Evolutionary conservation across 768 basidiomycete genomes (phyloP).

Genomic region (Suillus lakei): DNA sequence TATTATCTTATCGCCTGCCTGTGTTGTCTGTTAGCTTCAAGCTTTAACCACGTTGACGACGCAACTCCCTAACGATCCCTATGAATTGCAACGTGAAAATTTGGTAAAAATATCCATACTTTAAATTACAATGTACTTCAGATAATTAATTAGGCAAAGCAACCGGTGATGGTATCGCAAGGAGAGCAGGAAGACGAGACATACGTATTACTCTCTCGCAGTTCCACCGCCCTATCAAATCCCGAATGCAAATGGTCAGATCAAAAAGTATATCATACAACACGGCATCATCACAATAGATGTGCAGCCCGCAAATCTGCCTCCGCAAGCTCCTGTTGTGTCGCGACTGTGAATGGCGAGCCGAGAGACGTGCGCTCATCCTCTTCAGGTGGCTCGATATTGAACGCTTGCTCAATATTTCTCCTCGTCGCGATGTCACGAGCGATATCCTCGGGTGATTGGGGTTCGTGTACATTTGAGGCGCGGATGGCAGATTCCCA

Average conservation of each 20-base stretch:
- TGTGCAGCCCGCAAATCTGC: conserved; percentile 58
- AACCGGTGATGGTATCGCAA: conserved; percentile 4
- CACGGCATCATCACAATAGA: conserved; percentile 42
- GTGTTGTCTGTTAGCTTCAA: neutral
- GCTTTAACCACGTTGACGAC: neutral
- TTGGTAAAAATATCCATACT: neutral
- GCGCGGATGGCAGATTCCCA: conserved; percentile 78
- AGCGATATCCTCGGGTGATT: conserved; percentile 48
- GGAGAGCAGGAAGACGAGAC: neutral
- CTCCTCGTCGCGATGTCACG: conserved; percentile 55
- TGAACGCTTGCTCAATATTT: conserved; percentile 57
- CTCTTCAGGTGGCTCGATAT: conserved; percentile 41
- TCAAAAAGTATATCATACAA: conserved; percentile 14
- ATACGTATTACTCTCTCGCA: neutral
- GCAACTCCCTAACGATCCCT: neutral
- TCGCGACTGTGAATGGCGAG: conserved; percentile 24
- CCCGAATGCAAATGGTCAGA: neutral
- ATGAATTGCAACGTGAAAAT: conserved; percentile 15
- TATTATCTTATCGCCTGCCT: neutral
- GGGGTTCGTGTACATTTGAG: conserved; percentile 29
- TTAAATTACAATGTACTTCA: conserved; percentile 24
- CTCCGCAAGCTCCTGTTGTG: conserved; percentile 43
- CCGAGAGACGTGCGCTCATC: conserved; percentile 27
- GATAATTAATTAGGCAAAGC: conserved; percentile 18
- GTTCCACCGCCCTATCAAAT: neutral